Percentiles rank a stretch among this genome's conserved stretches.
Evolutionary conservation across 2,329 filamentous ascomycete genomes (phyloP).

Genomic region (Lecanoromycetidae sp.): DNA sequence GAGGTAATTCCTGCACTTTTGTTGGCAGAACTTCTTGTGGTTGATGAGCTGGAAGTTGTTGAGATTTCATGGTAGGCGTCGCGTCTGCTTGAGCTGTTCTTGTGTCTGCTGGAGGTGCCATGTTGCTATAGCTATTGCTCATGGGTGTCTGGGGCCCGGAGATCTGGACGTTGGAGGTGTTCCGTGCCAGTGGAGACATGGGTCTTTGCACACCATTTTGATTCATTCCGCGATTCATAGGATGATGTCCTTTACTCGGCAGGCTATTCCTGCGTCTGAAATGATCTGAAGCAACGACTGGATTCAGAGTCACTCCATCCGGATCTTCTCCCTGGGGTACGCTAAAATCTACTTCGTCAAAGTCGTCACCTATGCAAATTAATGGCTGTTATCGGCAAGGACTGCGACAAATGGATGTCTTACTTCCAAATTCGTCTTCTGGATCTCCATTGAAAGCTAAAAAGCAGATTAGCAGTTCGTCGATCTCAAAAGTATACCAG

Average conservation of each 20-base stretch:
- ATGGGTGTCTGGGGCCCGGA: slow-evolving; percentile 4
- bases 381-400: slow-evolving; percentile 22
- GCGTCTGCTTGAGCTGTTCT: background rate
- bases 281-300: background rate
- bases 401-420: slow-evolving; percentile 28
- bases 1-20: background rate
- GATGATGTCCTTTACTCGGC: slow-evolving; percentile 16
- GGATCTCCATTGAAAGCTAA: slow-evolving; percentile 23
- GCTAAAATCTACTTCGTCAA: slow-evolving; percentile 53
- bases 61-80: background rate
- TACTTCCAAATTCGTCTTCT: slow-evolving; percentile 43
- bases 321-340: slow-evolving; percentile 58
- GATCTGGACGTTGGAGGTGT: background rate
- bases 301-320: slow-evolving; percentile 57
- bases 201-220: background rate
- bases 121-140: background rate
- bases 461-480: background rate
- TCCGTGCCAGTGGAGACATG: background rate
- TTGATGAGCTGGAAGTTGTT: background rate
- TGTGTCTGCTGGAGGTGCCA: background rate
- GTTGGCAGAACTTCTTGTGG: background rate
- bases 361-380: slow-evolving; percentile 15
- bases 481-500: background rate
- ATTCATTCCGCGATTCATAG: background rate
- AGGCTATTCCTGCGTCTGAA: slow-evolving; percentile 21